A percentile compares a stretch with the other conserved stretches of the same genome.
These are phyloP conservation scores for Leccinum disarticulatum DNA, from an alignment of 768 basidiomycete species.

Conservation along the genomic window DNA sequence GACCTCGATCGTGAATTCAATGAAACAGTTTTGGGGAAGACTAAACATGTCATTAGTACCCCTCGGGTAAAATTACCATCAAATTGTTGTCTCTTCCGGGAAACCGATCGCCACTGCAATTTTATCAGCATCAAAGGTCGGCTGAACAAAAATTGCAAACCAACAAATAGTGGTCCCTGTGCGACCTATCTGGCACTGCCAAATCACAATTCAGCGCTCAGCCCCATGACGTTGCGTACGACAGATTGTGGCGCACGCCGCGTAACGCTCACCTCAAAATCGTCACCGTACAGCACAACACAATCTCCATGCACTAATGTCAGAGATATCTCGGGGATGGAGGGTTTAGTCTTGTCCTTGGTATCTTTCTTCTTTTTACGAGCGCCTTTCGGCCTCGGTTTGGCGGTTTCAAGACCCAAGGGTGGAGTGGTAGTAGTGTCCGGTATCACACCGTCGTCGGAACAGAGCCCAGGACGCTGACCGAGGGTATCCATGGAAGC, in stretches of 20 bases:
- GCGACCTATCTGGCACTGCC: conserved; percentile 30
- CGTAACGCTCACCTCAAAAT: conserved; percentile 39
- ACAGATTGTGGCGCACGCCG: neutral
- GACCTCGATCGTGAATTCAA: conserved; percentile 1
- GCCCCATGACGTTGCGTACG: neutral
- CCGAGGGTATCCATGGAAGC: conserved; percentile 12
- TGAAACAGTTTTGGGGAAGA: neutral
- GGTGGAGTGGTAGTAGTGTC: neutral
- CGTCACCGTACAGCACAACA: conserved; percentile 37
- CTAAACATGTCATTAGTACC: neutral
- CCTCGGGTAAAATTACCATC: conserved; percentile 1
- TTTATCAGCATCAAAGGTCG: conserved; percentile 9
- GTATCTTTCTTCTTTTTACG: conserved; percentile 20
- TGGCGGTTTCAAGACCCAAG: neutral
- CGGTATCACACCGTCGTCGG: neutral
- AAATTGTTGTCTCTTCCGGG: conserved; percentile 9
- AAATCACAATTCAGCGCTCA: conserved; percentile 2
- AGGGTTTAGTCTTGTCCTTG: conserved; percentile 19
- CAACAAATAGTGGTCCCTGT: conserved; percentile 32
- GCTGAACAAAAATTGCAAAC: conserved; percentile 12
- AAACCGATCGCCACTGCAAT: conserved; percentile 30
- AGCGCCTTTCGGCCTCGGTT: conserved; percentile 1
- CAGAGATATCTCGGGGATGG: conserved; percentile 24
- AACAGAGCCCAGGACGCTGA: neutral
- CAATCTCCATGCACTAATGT: conserved; percentile 42